These are phyloP conservation scores for Aspergillus fructus DNA, from an alignment of 2,329 filamentous ascomycete species.

Conservation along the genomic window DNA sequence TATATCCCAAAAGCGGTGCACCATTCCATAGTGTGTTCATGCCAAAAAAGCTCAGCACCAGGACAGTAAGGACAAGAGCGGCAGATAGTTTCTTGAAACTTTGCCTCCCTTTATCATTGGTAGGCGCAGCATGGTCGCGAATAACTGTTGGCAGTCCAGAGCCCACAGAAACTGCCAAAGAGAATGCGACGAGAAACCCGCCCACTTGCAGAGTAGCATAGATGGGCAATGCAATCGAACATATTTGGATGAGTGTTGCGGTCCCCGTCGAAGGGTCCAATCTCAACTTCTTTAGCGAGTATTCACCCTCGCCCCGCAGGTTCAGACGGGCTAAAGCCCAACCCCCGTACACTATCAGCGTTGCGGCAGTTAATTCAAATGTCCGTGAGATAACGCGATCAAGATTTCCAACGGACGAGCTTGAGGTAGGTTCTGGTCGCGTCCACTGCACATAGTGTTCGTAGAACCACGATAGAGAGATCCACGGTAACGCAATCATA, in stretches of 20 bases:
- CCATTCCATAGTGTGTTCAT: constrained; percentile 34
- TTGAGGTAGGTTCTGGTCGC: constrained; percentile 7
- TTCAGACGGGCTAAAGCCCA: constrained; percentile 23
- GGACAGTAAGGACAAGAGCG: constrained; percentile 22
- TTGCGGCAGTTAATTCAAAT: constrained; percentile 29
- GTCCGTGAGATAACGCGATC: constrained; percentile 24
- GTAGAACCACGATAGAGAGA: constrained; percentile 38
- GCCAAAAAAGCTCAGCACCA: constrained; percentile 28
- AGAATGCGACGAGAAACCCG: constrained; percentile 53
- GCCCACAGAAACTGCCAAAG: constrained; percentile 48
- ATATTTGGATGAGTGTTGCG: constrained; percentile 32
- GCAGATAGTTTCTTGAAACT: constrained; percentile 29
- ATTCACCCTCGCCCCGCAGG: constrained; percentile 8
- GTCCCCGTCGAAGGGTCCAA: constrained; percentile 16
- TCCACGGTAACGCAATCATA: constrained; percentile 40
- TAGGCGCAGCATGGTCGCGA: constrained; percentile 10
- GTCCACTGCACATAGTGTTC: constrained; percentile 23
- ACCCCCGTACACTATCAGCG: constrained; percentile 32
- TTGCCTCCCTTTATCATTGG: constrained; percentile 19
- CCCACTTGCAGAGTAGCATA: constrained; percentile 58
- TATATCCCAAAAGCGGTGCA: constrained; percentile 47
- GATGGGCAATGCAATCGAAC: constrained; percentile 52
- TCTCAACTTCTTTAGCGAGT: constrained; percentile 17
- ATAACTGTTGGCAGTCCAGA: constrained; percentile 42
- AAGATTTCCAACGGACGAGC: constrained; percentile 12